These are phyloP conservation scores for Thielaviopsis musarum DNA, from an alignment of 2,329 filamentous ascomycete species.

Conservation along the genomic window DNA sequence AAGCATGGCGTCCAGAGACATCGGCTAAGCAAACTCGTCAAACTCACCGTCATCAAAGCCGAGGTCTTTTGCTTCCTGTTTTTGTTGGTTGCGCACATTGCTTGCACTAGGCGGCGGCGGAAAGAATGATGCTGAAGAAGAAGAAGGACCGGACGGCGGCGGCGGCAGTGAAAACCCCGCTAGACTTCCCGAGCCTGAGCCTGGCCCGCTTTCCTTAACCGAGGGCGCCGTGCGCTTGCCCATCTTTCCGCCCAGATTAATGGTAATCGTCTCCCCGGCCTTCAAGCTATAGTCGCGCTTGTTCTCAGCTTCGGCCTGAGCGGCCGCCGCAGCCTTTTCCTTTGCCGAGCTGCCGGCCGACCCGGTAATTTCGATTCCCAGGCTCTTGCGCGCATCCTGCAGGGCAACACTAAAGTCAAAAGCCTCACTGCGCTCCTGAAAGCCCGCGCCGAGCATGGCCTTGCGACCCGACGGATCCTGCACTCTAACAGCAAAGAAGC, in stretches of 20 bases:
- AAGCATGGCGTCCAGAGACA: background rate
- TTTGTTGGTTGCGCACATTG: conserved; percentile 44
- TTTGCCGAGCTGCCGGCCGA: conserved; percentile 19
- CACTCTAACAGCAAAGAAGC: conserved; percentile 74
- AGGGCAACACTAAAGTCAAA: conserved; percentile 73
- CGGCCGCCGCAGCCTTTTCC: conserved; percentile 22
- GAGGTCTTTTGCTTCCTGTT: conserved; percentile 43
- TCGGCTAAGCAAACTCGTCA: conserved; percentile 53
- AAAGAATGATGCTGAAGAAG: conserved; percentile 28
- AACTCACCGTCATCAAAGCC: conserved; percentile 81
- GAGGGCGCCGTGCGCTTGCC: conserved; percentile 20
- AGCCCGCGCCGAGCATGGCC: conserved; percentile 68
- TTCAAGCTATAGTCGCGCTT: conserved; percentile 72
- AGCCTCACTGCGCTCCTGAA: conserved; percentile 71
- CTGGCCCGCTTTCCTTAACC: conserved; percentile 12
- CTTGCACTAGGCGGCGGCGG: conserved; percentile 50
- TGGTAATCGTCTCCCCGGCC: conserved; percentile 73
- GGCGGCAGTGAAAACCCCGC: conserved; percentile 46
- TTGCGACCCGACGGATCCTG: conserved; percentile 59
- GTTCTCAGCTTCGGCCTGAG: conserved; percentile 24
- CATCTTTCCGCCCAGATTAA: conserved; percentile 33
- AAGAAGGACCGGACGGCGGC: conserved; percentile 43
- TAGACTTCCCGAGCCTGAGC: conserved; percentile 18
- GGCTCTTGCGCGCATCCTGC: conserved; percentile 57
- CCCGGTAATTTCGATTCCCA: conserved; percentile 36